A percentile compares a stretch with the other conserved stretches of the same genome.
These are phyloP conservation scores for Pseudocercospora eumusae DNA, from an alignment of 2,329 filamentous ascomycete species.

Conservation along the genomic window DNA sequence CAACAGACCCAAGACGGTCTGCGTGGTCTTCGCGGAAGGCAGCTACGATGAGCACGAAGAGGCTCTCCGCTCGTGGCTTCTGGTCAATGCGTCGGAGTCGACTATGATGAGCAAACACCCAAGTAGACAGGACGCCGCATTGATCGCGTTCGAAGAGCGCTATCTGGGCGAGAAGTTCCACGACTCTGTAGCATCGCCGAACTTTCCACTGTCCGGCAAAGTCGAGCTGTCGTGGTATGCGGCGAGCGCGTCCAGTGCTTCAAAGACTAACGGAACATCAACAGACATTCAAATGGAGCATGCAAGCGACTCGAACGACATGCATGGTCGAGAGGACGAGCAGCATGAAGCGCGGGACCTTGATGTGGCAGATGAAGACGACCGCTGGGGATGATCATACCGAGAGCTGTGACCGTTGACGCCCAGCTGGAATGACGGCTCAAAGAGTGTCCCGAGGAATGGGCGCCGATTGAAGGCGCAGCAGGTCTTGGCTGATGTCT, in stretches of 20 bases:
- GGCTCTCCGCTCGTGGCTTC: slow-evolving; percentile 67
- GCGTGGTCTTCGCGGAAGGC: slow-evolving; percentile 55
- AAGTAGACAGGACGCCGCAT: slow-evolving; percentile 41
- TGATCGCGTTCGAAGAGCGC: slow-evolving; percentile 49
- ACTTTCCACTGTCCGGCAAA: slow-evolving; percentile 63
- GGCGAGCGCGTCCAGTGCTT: not conserved
- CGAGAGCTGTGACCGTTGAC: not conserved
- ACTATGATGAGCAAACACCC: slow-evolving; percentile 44
- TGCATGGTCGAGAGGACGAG: slow-evolving; percentile 5
- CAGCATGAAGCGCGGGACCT: slow-evolving; percentile 15
- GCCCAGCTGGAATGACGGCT: slow-evolving; percentile 6
- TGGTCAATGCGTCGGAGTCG: slow-evolving; percentile 42
- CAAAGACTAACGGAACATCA: not conserved
- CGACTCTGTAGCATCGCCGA: slow-evolving; percentile 27
- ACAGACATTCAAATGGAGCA: not conserved
- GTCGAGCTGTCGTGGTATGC: slow-evolving; percentile 65
- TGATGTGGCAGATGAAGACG: slow-evolving; percentile 32
- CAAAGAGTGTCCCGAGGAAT: not conserved
- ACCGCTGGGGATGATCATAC: slow-evolving; percentile 26
- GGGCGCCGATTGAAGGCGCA: slow-evolving; percentile 5
- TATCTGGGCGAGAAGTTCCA: slow-evolving; percentile 64
- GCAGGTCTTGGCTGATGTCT: slow-evolving; percentile 13
- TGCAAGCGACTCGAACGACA: not conserved
- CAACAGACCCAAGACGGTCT: slow-evolving; percentile 70
- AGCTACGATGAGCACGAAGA: slow-evolving; percentile 70